Percentiles rank a stretch among this genome's conserved stretches.
These are phyloP conservation scores for Borovskyia barvae DNA, from an alignment of 208 protist species.

Conservation along the genomic window DNA sequence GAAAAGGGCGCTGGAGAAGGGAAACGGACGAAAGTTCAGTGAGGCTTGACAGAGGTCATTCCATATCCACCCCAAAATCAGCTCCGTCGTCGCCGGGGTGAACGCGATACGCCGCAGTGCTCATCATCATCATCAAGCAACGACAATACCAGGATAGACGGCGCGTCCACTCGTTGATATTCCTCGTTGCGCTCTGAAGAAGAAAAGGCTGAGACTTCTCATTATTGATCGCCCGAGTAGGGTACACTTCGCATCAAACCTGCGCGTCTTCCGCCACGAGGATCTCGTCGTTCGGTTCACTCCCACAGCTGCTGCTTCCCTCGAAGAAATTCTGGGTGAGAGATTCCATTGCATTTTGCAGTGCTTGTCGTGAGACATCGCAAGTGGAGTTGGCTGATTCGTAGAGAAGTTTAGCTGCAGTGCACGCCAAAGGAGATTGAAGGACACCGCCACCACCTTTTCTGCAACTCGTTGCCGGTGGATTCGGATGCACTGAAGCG, in stretches of 20 bases:
- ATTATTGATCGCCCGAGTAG: no score
- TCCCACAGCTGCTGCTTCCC: background rate
- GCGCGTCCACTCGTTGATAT: background rate
- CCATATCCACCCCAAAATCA: no score
- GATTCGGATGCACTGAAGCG: no score
- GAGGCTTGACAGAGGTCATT: background rate
- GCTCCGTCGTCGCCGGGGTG: no score
- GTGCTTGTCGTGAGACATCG: slow-evolving; percentile 36
- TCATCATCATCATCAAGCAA: no score
- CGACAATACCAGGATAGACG: background rate
- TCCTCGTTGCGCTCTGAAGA: background rate
- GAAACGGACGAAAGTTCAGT: background rate
- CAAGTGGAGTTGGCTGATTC: slow-evolving; percentile 30
- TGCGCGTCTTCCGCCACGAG: no score
- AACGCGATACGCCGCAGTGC: no score
- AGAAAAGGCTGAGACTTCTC: slow-evolving; percentile 1
- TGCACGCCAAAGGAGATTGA: slow-evolving; percentile 29
- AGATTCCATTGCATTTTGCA: slow-evolving; percentile 36
- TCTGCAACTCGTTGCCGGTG: no score
- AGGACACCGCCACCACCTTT: background rate
- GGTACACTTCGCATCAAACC: no score
- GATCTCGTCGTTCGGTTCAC: no score
- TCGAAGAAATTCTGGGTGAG: slow-evolving; percentile 41
- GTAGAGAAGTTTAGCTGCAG: slow-evolving; percentile 44
- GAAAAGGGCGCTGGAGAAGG: background rate